Evolutionary conservation across 2,329 filamentous ascomycete species (phyloP), one percentile per base, ranked within the genome.

Genomic region (Delphinella strobiligena): DNA sequence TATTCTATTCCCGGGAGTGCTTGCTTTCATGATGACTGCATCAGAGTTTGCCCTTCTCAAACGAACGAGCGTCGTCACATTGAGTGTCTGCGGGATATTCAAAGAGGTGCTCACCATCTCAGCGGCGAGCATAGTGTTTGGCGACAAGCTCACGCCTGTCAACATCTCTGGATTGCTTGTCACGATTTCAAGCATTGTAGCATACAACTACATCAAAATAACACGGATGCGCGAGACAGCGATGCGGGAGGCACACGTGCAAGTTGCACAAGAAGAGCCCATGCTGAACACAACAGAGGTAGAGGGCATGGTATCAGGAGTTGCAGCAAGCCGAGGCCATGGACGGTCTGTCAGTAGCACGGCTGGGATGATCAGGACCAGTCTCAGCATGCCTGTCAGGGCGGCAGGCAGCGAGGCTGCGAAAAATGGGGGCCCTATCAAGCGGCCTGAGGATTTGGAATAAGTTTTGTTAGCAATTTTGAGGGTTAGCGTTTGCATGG

Each of bases 41-140:
- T 88, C 85, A 39, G 91, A 98, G 62, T 98, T 96, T 58, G 89
- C 91, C 38, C 74, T 98, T 45, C 74, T 98, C 49, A 82, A 95
- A 66, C 84, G 91, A 35, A 96, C 89, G 1, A 93, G 84, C 1
- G 91, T 98, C 38, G 91, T 98, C 37, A 96, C 91, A 0, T 72
- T 98, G 34, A 93, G 83, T 37, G 95, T 98, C 51, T 93, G 88
- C 46, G 91, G 91, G 45, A 96, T 98, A 46, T 96, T 98, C 71
- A 98, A 98, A 60, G 91, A 98, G 64, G 91, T 96, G 31, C 80
- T 98, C 40, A 98, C 91, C 11, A 96, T 98, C 53, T 80, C 77
- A 31, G 87, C 86, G 1, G 89, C 89, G 0, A 82, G 86, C 7
- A 60, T 93, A 19, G 78, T 94, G 3, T 98, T 95, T 66, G 75